Percentiles rank a stretch among this genome's conserved stretches.
phyloP scores from a whole-genome alignment of 169 alveolate genomes.

The Toxoplasma gondii region DNA sequence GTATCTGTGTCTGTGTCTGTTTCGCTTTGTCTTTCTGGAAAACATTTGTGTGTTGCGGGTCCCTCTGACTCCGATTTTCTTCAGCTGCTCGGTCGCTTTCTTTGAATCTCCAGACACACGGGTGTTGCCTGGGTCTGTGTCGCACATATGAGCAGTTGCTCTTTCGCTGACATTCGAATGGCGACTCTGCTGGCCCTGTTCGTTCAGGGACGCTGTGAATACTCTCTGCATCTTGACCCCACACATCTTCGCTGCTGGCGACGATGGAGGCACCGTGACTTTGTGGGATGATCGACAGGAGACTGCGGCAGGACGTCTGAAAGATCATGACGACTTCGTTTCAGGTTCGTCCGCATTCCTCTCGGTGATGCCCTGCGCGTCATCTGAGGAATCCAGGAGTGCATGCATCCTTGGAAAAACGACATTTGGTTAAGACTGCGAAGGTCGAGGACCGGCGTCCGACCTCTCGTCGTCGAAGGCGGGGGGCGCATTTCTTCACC shows the following conservation, averaged over 20 bases:
- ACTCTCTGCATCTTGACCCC: not conserved
- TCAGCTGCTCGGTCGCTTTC: not conserved
- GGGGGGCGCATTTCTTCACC: too few species aligned
- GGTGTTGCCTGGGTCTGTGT: too few species aligned
- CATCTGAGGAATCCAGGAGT: not conserved
- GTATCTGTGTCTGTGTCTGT: not conserved
- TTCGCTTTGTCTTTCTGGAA: not conserved
- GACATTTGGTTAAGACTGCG: too few species aligned
- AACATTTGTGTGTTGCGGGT: not conserved
- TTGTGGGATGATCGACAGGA: conserved; percentile 56
- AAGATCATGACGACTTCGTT: not conserved
- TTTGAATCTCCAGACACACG: not conserved
- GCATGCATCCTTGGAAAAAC: too few species aligned
- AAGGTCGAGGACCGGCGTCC: too few species aligned
- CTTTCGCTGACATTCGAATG: not conserved
- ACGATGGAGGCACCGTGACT: conserved; percentile 31
- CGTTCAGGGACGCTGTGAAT: conserved; percentile 14
- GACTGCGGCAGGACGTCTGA: not conserved
- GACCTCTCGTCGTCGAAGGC: too few species aligned
- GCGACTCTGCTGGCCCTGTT: not conserved
- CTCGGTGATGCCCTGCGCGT: too few species aligned
- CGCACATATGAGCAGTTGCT: too few species aligned
- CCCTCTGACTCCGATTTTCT: not conserved
- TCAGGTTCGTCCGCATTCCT: not conserved
- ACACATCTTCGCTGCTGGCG: conserved; percentile 41